phyloP scores from a whole-genome alignment of 129 eudicot genomes.

The Pseudognaphalium luteoalbum region DNA sequence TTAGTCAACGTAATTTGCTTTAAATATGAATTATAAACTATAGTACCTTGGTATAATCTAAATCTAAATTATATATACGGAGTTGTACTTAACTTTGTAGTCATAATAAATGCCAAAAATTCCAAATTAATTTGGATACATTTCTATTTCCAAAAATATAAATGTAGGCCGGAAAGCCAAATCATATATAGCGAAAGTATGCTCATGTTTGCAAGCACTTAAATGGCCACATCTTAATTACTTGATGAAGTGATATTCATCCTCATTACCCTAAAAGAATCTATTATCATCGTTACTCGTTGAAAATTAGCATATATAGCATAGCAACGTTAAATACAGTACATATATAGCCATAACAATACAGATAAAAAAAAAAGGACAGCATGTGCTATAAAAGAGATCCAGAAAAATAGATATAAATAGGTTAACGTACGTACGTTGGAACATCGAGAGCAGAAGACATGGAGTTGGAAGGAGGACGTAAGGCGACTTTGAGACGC shows the following conservation, averaged over 20 bases:
- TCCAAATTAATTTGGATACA: not conserved
- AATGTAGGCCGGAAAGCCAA: too few species aligned
- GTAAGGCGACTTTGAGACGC: slow-evolving; percentile 13
- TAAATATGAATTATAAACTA: not conserved
- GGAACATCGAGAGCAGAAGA: slow-evolving; percentile 28
- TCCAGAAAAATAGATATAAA: not conserved
- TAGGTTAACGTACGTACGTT: slow-evolving; percentile 14
- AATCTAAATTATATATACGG: too few species aligned
- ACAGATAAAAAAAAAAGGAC: not conserved
- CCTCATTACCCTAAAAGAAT: not conserved
- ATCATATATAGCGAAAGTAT: too few species aligned
- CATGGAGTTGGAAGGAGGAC: slow-evolving; percentile 26
- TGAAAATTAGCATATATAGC: not conserved
- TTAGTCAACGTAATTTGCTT: too few species aligned
- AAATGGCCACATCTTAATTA: too few species aligned
- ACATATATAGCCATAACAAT: not conserved
- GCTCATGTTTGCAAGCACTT: too few species aligned
- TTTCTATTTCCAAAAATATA: not conserved
- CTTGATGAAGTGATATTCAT: too few species aligned
- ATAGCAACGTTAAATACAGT: not conserved
- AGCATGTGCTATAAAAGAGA: too few species aligned
- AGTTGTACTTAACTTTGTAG: not conserved
- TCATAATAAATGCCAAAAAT: not conserved
- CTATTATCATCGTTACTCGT: not conserved
- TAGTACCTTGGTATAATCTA: not conserved